Evolutionary conservation across 306 rosid genomes (phyloP), one percentile per base, ranked within the genome.

Genomic region (Fragaria nilgerrensis): DNA sequence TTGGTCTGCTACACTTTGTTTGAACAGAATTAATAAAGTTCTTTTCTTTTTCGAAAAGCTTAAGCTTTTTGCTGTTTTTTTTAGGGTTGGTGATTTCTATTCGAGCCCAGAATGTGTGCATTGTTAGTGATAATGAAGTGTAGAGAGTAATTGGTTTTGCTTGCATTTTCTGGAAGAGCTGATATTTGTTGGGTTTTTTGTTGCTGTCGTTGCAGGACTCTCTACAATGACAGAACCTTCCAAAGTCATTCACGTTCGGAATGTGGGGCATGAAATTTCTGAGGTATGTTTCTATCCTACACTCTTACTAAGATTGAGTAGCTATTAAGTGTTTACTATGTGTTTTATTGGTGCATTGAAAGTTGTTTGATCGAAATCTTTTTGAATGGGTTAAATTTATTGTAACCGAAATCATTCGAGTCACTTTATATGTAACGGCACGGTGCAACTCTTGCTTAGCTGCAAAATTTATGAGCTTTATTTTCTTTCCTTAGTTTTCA

Each of bases 211-310:
- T 81, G 9, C 83, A 88, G 97, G 86, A 73, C 76, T 48, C 44
- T 80, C 79, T 66, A 79, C 82, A 72, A 95, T 95, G 98, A 78
- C 97, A 64, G 98, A 95, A 76, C 92, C 97, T 78, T 95, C 98
- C 15, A 95, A 95, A 85, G 98, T 95, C 81, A 89, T 95, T 78
- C 98, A 95, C 73, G 96, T 95, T 82, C 93, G 98, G 68, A 95
- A 95, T 77, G 98, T 92, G 70, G 98, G 97, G 16, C 98, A 89
- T 76, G 98, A 95, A 82, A 90, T 92, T 77, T 88, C 98, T 63
- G 96, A 95, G 87, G 98, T 95, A 79, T 49, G 63, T 62, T 72
- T 45, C 37, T 78, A 68, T 71, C 61, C 55, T 56, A 56, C 58
- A 63, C 72, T 63, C 14, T 68, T 37, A 47, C 58, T 14, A 16